These are phyloP conservation scores for Leccinum pallidistipes DNA, from an alignment of 1,284 basidiomycete genomes.

Conservation along the genomic window DNA sequence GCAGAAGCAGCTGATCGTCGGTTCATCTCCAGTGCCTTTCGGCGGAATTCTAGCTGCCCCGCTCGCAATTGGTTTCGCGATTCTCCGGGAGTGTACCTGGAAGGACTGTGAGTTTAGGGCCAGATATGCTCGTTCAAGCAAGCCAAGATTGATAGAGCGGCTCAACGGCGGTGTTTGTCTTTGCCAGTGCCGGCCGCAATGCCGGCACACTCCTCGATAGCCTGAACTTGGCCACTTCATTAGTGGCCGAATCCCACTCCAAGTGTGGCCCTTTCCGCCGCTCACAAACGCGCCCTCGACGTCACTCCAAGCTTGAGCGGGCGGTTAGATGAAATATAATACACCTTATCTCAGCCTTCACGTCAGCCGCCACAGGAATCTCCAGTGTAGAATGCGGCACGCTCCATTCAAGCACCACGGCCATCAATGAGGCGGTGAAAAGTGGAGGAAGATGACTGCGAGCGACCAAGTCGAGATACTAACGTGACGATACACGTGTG, in stretches of 20 bases:
- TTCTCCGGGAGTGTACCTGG: not conserved
- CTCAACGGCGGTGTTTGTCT: slow-evolving; percentile 13
- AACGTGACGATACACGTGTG: slow-evolving; percentile 18
- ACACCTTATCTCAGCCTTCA: not conserved
- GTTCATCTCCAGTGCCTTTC: not conserved
- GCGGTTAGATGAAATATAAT: not conserved
- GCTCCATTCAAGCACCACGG: slow-evolving; percentile 13
- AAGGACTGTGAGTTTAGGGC: slow-evolving; percentile 6
- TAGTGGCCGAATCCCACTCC: not conserved
- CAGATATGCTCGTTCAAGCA: not conserved
- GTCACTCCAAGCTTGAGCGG: not conserved
- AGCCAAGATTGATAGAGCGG: not conserved
- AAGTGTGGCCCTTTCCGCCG: not conserved
- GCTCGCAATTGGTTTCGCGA: not conserved
- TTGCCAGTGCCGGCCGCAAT: slow-evolving; percentile 15
- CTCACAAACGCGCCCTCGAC: not conserved
- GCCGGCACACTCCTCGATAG: not conserved
- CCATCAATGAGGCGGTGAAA: slow-evolving; percentile 13
- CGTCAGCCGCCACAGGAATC: not conserved
- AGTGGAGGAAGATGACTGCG: not conserved
- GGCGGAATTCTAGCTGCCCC: slow-evolving; percentile 1
- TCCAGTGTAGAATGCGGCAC: not conserved
- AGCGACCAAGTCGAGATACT: slow-evolving; percentile 1
- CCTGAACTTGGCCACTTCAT: not conserved
- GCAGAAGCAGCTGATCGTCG: not conserved